Percentiles rank a stretch among this genome's conserved stretches.
Conservation (phyloP, 2,329 filamentous ascomycete genomes). For the Curvularia verruculosa region DNA sequence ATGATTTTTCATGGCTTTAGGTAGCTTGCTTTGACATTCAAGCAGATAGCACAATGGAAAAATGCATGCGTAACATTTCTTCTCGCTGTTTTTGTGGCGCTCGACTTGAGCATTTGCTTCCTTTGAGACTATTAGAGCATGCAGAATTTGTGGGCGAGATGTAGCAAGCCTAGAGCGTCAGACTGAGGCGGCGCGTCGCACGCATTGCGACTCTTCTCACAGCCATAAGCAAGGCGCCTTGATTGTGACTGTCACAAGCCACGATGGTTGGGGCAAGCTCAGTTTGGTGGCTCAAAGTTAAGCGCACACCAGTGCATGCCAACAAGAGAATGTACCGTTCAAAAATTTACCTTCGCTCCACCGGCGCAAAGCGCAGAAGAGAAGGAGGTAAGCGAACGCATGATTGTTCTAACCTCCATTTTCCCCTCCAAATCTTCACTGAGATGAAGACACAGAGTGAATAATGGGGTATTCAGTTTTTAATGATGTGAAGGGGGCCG, state of each 20-base stretch:
- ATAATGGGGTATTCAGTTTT: constrained; percentile 60
- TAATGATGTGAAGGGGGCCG: constrained; percentile 42
- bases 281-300: neutral
- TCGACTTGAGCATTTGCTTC: neutral
- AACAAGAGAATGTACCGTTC: constrained; percentile 49
- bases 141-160: neutral
- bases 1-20: neutral
- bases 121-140: neutral
- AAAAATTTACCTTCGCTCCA: constrained; percentile 57
- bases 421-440: constrained; percentile 70
- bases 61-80: neutral
- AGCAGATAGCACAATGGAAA: neutral
- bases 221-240: too few relatives aligned
- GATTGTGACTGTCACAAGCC: neutral
- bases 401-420: constrained; percentile 64
- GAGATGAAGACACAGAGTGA: constrained; percentile 68
- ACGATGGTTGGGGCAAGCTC: neutral
- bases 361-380: constrained; percentile 51
- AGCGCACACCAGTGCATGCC: neutral
- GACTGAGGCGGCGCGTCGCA: neutral
- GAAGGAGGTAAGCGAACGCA: constrained; percentile 64
- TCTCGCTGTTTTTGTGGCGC: neutral
- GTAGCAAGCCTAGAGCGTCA: neutral
- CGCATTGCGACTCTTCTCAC: neutral
- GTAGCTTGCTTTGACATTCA: neutral